phyloP scores from a whole-genome alignment of 139 green algal species.

The Chlamydomonas eustigma region DNA sequence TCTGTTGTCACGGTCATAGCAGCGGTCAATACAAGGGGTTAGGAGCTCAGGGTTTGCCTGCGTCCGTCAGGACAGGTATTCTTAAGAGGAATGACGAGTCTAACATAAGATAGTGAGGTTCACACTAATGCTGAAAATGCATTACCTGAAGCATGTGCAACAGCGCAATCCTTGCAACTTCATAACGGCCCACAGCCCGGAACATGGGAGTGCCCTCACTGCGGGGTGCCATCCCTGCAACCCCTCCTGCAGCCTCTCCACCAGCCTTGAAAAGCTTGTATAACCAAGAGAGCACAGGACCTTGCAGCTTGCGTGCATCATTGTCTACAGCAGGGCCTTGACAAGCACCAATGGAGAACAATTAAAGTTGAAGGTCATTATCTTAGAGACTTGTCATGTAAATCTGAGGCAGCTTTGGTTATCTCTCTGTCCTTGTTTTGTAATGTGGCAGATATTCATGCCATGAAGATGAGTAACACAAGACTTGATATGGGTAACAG shows the following conservation, averaged over 20 bases:
- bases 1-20: constrained; percentile 55
- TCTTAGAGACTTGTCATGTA: too few species aligned
- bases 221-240: not conserved
- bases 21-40: constrained; percentile 57
- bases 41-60: constrained; percentile 8
- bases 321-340: constrained; percentile 59
- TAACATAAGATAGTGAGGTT: too few species aligned
- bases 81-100: too few species aligned
- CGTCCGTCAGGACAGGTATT: too few species aligned
- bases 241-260: not conserved
- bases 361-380: too few species aligned
- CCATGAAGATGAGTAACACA: too few species aligned
- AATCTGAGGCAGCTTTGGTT: too few species aligned
- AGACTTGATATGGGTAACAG: too few species aligned
- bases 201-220: not conserved
- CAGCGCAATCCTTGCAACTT: not conserved
- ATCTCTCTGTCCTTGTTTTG: too few species aligned
- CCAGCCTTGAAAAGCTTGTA: constrained; percentile 28
- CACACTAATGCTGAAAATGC: too few species aligned
- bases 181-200: not conserved
- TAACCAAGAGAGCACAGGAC: constrained; percentile 44
- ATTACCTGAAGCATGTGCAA: not conserved
- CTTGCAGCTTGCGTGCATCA: constrained; percentile 38
- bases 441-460: too few species aligned
- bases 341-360: too few species aligned